Percentiles rank a stretch among this genome's conserved stretches.
Evolutionary conservation across 2,329 filamentous ascomycete genomes (phyloP).

Genomic region (Penicillium sp.): DNA sequence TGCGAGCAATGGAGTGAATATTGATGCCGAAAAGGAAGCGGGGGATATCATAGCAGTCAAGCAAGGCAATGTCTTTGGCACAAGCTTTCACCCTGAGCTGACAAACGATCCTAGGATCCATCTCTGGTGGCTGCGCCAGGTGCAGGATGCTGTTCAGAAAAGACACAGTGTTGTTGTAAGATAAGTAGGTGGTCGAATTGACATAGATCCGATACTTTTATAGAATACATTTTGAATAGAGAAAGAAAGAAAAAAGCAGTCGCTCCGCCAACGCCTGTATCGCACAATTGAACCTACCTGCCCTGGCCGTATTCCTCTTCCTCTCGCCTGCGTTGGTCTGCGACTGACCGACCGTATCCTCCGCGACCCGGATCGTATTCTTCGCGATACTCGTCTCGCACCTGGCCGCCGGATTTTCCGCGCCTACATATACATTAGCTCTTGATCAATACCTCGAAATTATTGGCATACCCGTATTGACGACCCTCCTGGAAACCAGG

Average conservation of each 20-base stretch:
- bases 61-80: constrained; percentile 89
- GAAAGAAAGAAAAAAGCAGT: not conserved
- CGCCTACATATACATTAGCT: constrained; percentile 46
- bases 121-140: constrained; percentile 83
- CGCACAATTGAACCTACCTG: constrained; percentile 38
- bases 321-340: constrained; percentile 57
- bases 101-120: constrained; percentile 86
- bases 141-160: constrained; percentile 43
- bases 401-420: constrained; percentile 93
- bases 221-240: constrained; percentile 8
- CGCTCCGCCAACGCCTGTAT: constrained; percentile 27
- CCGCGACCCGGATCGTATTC: constrained; percentile 95
- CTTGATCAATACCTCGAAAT: not conserved
- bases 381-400: constrained; percentile 94
- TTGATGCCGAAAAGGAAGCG: constrained; percentile 37
- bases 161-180: constrained; percentile 14
- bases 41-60: constrained; percentile 82
- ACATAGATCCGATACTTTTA: constrained; percentile 18
- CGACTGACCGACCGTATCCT: constrained; percentile 76
- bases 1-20: constrained; percentile 36
- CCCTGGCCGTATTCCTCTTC: constrained; percentile 59
- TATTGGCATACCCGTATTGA: constrained; percentile 69
- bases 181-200: constrained; percentile 13
- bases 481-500: constrained; percentile 93
- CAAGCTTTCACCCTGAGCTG: constrained; percentile 92